These are phyloP conservation scores for Ascoidea asiatica DNA, from an alignment of 805 yeast species.

Conservation along the genomic window DNA sequence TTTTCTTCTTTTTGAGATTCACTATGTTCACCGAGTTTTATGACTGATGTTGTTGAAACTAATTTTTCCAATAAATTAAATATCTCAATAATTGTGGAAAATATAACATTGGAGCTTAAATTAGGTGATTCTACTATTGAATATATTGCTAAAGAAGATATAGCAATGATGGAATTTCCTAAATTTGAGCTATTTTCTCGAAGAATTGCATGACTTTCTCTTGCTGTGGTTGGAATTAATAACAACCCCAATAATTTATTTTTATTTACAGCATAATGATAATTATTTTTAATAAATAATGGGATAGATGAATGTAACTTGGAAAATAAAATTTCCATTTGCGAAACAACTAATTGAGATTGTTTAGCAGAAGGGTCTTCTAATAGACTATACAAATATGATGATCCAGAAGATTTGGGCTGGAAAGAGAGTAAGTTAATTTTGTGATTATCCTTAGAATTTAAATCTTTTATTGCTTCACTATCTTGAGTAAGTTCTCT, in stretches of 20 bases:
- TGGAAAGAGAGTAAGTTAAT: neutral
- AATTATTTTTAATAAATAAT: too few relatives aligned
- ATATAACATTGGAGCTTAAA: slow-evolving; percentile 33
- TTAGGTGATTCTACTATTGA: slow-evolving; percentile 44
- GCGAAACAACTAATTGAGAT: neutral
- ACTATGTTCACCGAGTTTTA: slow-evolving; percentile 10
- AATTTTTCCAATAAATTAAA: slow-evolving; percentile 47
- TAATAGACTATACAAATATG: neutral
- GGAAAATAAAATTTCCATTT: too few relatives aligned
- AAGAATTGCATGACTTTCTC: slow-evolving; percentile 6
- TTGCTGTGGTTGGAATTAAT: neutral
- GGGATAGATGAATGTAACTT: neutral
- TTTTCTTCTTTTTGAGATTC: slow-evolving; percentile 20
- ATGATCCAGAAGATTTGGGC: neutral
- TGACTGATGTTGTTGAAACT: slow-evolving; percentile 11
- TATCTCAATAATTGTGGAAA: slow-evolving; percentile 42
- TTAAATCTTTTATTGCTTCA: neutral
- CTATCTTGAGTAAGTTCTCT: too few relatives aligned
- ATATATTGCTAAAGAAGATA: slow-evolving; percentile 42
- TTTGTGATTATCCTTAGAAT: neutral
- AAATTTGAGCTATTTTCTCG: slow-evolving; percentile 15
- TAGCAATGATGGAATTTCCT: slow-evolving; percentile 51
- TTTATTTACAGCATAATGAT: slow-evolving; percentile 6
- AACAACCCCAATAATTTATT: neutral
- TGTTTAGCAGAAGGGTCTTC: neutral